Conservation (phyloP, 2,329 filamentous ascomycete species). For the Colletotrichum scovillei region DNA sequence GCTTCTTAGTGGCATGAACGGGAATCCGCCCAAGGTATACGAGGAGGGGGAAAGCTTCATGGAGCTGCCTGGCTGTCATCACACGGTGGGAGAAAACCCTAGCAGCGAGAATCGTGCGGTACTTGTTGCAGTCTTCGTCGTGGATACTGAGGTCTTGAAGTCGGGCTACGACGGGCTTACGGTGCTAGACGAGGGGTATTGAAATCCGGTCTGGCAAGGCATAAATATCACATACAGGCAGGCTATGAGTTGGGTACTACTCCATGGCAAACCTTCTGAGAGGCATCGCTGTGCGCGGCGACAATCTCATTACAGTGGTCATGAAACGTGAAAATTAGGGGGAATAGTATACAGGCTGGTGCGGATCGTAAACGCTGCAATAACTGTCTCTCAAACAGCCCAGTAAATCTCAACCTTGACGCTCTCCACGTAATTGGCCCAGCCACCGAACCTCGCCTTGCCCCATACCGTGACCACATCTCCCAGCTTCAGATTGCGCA, state of each 20-base stretch:
- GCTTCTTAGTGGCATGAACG: conserved; percentile 61
- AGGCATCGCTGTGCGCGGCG: not conserved
- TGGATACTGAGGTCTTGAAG: not conserved
- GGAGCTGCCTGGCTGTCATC: conserved; percentile 60
- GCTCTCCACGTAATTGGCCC: conserved; percentile 62
- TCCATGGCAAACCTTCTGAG: not conserved
- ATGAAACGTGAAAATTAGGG: not conserved
- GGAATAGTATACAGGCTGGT: not conserved
- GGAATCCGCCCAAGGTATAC: conserved; percentile 52
- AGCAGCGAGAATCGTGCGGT: conserved; percentile 42
- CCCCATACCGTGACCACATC: conserved; percentile 73
- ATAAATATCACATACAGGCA: not conserved
- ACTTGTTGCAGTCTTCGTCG: not conserved
- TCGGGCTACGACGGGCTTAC: not conserved
- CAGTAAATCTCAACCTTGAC: conserved; percentile 69
- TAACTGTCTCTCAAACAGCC: conserved; percentile 52
- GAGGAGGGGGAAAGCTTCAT: conserved; percentile 51
- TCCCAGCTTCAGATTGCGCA: conserved; percentile 66
- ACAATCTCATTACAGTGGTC: not conserved
- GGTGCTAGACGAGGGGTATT: not conserved
- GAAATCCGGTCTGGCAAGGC: not conserved
- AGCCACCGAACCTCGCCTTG: conserved; percentile 65
- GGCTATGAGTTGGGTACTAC: not conserved
- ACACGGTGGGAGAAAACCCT: conserved; percentile 56
- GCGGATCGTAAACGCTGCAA: too few species aligned